Percentiles rank a stretch among this genome's conserved stretches.
Conservation (phyloP, 768 basidiomycete genomes). For the Mycena leptocephala region DNA sequence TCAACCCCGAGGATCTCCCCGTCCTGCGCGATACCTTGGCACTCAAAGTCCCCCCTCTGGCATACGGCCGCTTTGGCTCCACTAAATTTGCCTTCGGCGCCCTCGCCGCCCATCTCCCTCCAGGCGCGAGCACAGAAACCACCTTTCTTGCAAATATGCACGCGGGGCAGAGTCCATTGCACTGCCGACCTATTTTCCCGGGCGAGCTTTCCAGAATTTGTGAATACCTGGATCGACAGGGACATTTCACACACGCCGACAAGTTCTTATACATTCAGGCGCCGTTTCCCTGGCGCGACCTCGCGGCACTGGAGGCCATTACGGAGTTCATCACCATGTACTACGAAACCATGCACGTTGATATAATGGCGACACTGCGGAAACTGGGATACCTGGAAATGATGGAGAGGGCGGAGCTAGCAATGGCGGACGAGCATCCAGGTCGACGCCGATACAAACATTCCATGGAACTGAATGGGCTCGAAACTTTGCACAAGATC, state of each 20-base stretch:
- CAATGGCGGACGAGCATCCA: slow-evolving; percentile 40
- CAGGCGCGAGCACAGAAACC: slow-evolving; percentile 54
- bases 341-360: slow-evolving; percentile 56
- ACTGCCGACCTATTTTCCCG: slow-evolving; percentile 55
- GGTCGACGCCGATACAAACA: background rate
- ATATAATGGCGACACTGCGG: slow-evolving; percentile 55
- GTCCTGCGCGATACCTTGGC: slow-evolving; percentile 72
- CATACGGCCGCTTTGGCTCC: slow-evolving; percentile 64
- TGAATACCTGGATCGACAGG: slow-evolving; percentile 60
- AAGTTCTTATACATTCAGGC: slow-evolving; percentile 63
- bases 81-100: slow-evolving; percentile 28
- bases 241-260: slow-evolving; percentile 60
- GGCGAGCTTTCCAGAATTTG: slow-evolving; percentile 41
- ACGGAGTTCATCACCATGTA: slow-evolving; percentile 61
- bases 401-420: slow-evolving; percentile 60
- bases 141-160: slow-evolving; percentile 67
- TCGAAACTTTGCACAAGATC: slow-evolving; percentile 87
- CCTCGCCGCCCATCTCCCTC: slow-evolving; percentile 60
- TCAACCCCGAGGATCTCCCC: slow-evolving; percentile 75
- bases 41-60: slow-evolving; percentile 65
- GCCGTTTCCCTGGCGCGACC: slow-evolving; percentile 71
- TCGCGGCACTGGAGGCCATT: slow-evolving; percentile 49
- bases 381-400: slow-evolving; percentile 55
- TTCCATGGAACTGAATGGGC: slow-evolving; percentile 38
- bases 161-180: slow-evolving; percentile 61